A percentile compares a stretch with the other conserved stretches of the same genome.
Conservation (phyloP, 345 rosid genomes). For the Populus alba region DNA sequence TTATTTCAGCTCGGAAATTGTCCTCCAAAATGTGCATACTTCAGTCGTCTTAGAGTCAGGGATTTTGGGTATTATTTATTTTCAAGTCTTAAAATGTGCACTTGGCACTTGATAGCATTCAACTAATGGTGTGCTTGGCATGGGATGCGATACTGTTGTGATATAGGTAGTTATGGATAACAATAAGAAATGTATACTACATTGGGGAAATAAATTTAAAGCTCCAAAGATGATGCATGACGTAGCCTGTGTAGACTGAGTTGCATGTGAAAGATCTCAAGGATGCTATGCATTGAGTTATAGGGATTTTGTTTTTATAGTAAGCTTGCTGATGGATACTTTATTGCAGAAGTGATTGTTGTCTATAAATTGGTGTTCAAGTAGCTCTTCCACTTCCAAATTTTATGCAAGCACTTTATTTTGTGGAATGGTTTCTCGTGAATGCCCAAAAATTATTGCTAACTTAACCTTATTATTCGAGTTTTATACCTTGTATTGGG, state of each 20-base stretch:
- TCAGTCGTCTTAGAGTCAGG: not conserved
- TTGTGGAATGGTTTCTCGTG: not conserved
- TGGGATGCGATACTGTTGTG: not conserved
- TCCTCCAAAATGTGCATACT: not conserved
- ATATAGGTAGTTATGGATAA: not conserved
- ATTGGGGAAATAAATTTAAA: not conserved
- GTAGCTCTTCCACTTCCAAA: not conserved
- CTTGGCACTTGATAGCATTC: not conserved
- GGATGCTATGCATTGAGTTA: not conserved
- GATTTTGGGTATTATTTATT: not conserved
- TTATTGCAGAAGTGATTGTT: not conserved
- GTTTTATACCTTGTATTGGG: not conserved
- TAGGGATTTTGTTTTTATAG: not conserved
- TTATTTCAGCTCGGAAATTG: not conserved
- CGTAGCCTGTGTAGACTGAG: not conserved
- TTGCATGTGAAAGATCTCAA: not conserved
- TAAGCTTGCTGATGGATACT: not conserved
- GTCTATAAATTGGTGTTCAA: not conserved
- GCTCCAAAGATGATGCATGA: not conserved
- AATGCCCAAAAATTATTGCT: not conserved
- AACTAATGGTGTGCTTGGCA: not conserved
- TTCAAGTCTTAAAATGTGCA: not conserved
- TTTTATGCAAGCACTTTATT: not conserved
- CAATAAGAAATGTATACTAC: not conserved
- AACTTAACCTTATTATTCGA: not conserved